Evolutionary conservation across 768 basidiomycete genomes (phyloP).

Genomic region (Rubroboletus satanas): DNA sequence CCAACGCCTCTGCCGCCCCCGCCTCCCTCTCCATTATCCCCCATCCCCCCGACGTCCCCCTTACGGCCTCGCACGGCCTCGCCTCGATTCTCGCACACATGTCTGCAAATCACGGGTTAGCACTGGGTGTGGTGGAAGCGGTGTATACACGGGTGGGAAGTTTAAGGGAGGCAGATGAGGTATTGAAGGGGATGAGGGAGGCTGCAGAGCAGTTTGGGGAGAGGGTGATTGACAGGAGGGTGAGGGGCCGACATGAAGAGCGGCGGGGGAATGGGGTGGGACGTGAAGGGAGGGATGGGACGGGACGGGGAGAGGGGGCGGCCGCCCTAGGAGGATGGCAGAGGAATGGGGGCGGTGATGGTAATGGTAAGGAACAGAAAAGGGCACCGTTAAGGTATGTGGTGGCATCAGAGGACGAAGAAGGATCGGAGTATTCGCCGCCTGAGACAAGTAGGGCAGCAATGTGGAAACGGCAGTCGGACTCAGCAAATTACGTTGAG

Average conservation of each 20-base stretch:
- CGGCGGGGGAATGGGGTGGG: too few relatives aligned
- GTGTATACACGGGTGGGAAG: slow-evolving; percentile 35
- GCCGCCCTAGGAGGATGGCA: too few relatives aligned
- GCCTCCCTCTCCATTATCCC: background rate
- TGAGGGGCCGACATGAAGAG: background rate
- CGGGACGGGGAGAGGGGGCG: background rate
- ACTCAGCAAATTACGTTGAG: background rate
- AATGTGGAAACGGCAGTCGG: slow-evolving; percentile 20
- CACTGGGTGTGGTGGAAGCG: slow-evolving; percentile 37
- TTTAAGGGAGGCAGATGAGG: slow-evolving; percentile 37
- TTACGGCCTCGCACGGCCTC: slow-evolving; percentile 28
- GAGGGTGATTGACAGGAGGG: slow-evolving; percentile 8
- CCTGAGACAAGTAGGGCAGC: slow-evolving; percentile 29
- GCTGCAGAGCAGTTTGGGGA: slow-evolving; percentile 32
- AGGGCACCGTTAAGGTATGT: slow-evolving; percentile 9
- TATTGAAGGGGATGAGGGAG: slow-evolving; percentile 37
- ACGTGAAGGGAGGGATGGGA: background rate
- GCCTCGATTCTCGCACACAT: slow-evolving; percentile 36
- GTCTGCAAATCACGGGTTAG: slow-evolving; percentile 44
- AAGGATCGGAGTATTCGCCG: slow-evolving; percentile 24
- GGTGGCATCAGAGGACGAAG: slow-evolving; percentile 10
- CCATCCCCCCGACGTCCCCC: slow-evolving; percentile 13
- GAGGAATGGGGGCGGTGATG: background rate
- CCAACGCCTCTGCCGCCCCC: background rate
- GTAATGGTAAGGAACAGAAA: background rate